A percentile compares a stretch with the other conserved stretches of the same genome.
These are phyloP conservation scores for Eragrostis tef DNA, from an alignment of 202 grass and related monocot species.

Conservation along the genomic window DNA sequence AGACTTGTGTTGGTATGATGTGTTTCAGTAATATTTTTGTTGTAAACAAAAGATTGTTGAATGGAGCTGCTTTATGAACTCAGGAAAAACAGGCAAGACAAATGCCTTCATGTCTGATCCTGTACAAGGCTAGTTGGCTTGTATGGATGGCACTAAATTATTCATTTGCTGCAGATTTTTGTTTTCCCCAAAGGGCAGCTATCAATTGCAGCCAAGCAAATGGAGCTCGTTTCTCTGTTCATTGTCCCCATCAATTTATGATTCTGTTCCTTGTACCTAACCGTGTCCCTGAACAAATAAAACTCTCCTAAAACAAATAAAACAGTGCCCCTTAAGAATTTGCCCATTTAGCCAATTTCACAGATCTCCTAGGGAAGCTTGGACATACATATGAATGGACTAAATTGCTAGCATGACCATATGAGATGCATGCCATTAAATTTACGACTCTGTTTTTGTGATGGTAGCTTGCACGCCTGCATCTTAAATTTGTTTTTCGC, in stretches of 20 bases:
- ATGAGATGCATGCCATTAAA: neutral
- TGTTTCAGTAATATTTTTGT: neutral
- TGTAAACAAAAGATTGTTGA: neutral
- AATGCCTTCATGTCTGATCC: neutral
- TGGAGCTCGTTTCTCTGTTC: neutral
- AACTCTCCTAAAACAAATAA: neutral
- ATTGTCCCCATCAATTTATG: conserved; percentile 5
- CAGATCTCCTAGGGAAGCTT: neutral
- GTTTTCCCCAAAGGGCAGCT: neutral
- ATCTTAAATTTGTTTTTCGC: neutral
- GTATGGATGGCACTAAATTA: neutral
- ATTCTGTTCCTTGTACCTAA: neutral
- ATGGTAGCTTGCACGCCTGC: neutral
- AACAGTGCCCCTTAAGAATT: neutral
- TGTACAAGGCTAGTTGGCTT: neutral
- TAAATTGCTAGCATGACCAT: too few relatives aligned
- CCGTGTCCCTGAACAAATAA: neutral
- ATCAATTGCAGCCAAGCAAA: neutral
- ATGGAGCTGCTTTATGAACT: neutral
- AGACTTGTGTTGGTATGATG: neutral
- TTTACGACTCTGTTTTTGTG: neutral
- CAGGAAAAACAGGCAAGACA: neutral
- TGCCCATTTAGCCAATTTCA: neutral
- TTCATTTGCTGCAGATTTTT: neutral
- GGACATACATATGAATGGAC: too few relatives aligned